Evolutionary conservation across 768 basidiomycete genomes (phyloP).

Genomic region (Xerocomus spinulosus): DNA sequence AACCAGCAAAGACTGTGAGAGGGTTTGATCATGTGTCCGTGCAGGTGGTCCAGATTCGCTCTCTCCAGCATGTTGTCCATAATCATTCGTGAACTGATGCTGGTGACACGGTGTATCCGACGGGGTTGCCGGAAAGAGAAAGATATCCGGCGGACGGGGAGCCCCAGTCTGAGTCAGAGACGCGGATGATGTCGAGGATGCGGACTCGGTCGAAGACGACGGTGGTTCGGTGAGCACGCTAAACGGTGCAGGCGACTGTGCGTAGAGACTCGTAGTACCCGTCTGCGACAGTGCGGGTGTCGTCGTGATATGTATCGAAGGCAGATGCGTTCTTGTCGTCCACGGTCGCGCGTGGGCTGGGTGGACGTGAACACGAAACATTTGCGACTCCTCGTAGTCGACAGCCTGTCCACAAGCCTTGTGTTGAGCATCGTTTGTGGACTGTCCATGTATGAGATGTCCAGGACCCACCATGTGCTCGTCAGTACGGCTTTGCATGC

Average conservation of each 20-base stretch:
- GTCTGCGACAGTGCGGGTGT: neutral
- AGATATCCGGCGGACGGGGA: conserved; percentile 27
- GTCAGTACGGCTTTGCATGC: conserved; percentile 28
- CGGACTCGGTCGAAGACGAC: conserved; percentile 18
- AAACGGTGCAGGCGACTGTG: conserved; percentile 20
- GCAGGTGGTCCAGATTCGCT: neutral
- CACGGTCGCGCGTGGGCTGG: conserved; percentile 10
- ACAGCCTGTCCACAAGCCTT: conserved; percentile 16
- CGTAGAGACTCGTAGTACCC: neutral
- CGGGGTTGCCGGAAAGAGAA: conserved; percentile 25
- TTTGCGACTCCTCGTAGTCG: conserved; percentile 20
- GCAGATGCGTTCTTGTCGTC: conserved; percentile 17
- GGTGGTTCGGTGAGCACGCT: conserved; percentile 24
- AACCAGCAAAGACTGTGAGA: conserved; percentile 1
- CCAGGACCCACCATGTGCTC: conserved; percentile 41
- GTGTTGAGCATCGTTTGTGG: conserved; percentile 7
- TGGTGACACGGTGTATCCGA: conserved; percentile 18
- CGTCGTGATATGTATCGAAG: conserved; percentile 26
- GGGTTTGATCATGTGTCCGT: conserved; percentile 1
- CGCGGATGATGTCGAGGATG: conserved; percentile 13
- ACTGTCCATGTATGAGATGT: neutral
- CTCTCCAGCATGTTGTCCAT: conserved; percentile 2
- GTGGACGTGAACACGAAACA: conserved; percentile 9
- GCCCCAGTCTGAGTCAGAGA: conserved; percentile 1
- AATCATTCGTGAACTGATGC: conserved; percentile 6